Evolutionary conservation across 352 stramenopile species (phyloP).

Genomic region (Thalassiosira hispida): DNA sequence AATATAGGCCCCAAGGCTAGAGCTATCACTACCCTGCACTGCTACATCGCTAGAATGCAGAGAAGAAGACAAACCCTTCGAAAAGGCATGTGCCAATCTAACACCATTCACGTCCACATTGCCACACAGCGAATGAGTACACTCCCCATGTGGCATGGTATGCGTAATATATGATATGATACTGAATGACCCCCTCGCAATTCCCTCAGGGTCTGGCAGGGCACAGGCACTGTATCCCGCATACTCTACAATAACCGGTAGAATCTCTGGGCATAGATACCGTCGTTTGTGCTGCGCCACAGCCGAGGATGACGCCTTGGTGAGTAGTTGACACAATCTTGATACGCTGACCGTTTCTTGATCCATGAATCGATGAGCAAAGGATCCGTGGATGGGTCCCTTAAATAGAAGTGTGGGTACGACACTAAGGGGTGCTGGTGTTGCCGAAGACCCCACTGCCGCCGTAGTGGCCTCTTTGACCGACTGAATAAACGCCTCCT

Average conservation of each 20-base stretch:
- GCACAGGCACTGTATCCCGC: slow-evolving; percentile 67
- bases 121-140: slow-evolving; percentile 36
- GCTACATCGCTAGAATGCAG: not conserved
- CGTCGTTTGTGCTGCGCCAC: not conserved
- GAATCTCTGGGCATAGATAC: slow-evolving; percentile 38
- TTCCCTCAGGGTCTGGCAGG: slow-evolving; percentile 42
- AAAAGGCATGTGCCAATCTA: slow-evolving; percentile 52
- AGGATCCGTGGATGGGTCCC: slow-evolving; percentile 54
- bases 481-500: slow-evolving; percentile 64
- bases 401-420: slow-evolving; percentile 70
- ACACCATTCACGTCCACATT: slow-evolving; percentile 35
- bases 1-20: slow-evolving; percentile 40
- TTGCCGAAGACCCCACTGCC: not conserved
- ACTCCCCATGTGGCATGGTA: slow-evolving; percentile 30
- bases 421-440: slow-evolving; percentile 27
- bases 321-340: slow-evolving; percentile 46
- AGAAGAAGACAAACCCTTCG: slow-evolving; percentile 31
- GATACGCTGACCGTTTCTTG: slow-evolving; percentile 54
- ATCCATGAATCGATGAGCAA: slow-evolving; percentile 53
- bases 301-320: slow-evolving; percentile 25
- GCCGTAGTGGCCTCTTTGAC: slow-evolving; percentile 19
- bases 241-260: slow-evolving; percentile 64
- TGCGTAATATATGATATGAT: slow-evolving; percentile 64
- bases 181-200: slow-evolving; percentile 55
- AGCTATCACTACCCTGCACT: not conserved